A percentile compares a stretch with the other conserved stretches of the same genome.
Conservation (phyloP, 2,329 filamentous ascomycete genomes). For the Beauveria sp. region DNA sequence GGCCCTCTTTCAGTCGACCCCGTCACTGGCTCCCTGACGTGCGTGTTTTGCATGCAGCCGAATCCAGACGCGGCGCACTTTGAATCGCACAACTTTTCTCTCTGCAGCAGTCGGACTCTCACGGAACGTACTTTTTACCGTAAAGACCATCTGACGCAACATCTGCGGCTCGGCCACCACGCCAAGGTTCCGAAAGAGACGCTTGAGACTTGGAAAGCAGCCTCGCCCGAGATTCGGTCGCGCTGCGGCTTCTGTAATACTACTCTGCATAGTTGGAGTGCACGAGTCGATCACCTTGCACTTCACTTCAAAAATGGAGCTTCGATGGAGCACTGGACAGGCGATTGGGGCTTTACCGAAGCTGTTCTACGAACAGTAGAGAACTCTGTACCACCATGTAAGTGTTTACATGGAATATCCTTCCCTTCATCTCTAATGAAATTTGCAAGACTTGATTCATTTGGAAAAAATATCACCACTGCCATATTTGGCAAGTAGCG, state of each 20-base stretch:
- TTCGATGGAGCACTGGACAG: conserved; percentile 62
- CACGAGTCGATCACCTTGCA: conserved; percentile 54
- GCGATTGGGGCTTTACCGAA: conserved; percentile 60
- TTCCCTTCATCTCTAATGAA: conserved; percentile 28
- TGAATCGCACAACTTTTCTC: conserved; percentile 51
- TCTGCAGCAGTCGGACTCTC: conserved; percentile 57
- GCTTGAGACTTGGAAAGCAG: conserved; percentile 56
- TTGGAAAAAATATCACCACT: conserved; percentile 50
- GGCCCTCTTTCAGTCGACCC: conserved; percentile 50
- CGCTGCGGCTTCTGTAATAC: conserved; percentile 59
- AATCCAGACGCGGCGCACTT: conserved; percentile 49
- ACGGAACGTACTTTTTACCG: conserved; percentile 59
- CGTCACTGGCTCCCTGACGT: conserved; percentile 47
- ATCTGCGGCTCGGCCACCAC: conserved; percentile 54
- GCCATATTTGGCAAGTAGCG: conserved; percentile 43
- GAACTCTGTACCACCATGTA: conserved; percentile 59
- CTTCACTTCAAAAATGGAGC: conserved; percentile 60
- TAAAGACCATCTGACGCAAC: conserved; percentile 59
- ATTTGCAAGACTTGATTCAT: conserved; percentile 52
- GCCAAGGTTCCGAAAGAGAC: conserved; percentile 56
- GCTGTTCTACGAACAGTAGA: conserved; percentile 56
- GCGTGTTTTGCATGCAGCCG: conserved; percentile 50
- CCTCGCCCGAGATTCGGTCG: conserved; percentile 53
- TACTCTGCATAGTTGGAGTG: conserved; percentile 53
- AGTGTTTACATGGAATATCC: conserved; percentile 31